These are phyloP conservation scores for Monilinia polystroma DNA, from an alignment of 2,329 filamentous ascomycete species.

Conservation along the genomic window DNA sequence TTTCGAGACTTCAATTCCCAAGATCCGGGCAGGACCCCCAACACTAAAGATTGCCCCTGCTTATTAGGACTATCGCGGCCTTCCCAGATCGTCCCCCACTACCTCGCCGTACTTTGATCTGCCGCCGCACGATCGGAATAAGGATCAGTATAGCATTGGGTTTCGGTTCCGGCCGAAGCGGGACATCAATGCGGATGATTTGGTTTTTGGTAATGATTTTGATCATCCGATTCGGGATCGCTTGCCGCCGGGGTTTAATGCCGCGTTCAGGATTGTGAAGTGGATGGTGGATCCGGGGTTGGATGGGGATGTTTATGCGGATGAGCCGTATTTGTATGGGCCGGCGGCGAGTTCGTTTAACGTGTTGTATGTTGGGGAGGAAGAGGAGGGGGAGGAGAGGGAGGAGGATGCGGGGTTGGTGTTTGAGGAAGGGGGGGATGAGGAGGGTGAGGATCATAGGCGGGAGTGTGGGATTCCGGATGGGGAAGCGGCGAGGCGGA, in stretches of 20 bases:
- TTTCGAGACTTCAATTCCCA: no score
- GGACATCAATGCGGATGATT: conserved; percentile 47
- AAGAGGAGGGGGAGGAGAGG: conserved; percentile 40
- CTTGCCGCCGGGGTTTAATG: conserved; percentile 81
- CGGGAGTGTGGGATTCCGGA: conserved; percentile 37
- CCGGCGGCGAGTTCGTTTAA: conserved; percentile 80
- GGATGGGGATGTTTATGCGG: conserved; percentile 85
- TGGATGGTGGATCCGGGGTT: conserved; percentile 91
- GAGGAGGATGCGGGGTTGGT: conserved; percentile 31
- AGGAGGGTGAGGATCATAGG: conserved; percentile 45
- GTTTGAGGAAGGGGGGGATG: conserved; percentile 44
- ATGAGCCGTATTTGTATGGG: conserved; percentile 83
- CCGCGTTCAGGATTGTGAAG: conserved; percentile 80
- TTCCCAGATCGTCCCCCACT: conserved; percentile 66
- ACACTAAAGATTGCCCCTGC: conserved; percentile 20
- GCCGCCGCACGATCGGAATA: conserved; percentile 61
- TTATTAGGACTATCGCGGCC: conserved; percentile 56
- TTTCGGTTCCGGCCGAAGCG: conserved; percentile 74
- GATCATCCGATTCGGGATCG: conserved; percentile 84
- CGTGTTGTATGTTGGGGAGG: conserved; percentile 62
- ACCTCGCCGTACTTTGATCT: conserved; percentile 76
- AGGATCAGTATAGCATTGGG: conserved; percentile 82
- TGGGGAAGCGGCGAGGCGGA: conserved; percentile 52
- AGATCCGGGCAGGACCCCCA: neutral
- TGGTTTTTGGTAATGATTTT: conserved; percentile 96